Evolutionary conservation across 768 basidiomycete genomes (phyloP).

Genomic region (Hygrophoropsis aurantiaca): DNA sequence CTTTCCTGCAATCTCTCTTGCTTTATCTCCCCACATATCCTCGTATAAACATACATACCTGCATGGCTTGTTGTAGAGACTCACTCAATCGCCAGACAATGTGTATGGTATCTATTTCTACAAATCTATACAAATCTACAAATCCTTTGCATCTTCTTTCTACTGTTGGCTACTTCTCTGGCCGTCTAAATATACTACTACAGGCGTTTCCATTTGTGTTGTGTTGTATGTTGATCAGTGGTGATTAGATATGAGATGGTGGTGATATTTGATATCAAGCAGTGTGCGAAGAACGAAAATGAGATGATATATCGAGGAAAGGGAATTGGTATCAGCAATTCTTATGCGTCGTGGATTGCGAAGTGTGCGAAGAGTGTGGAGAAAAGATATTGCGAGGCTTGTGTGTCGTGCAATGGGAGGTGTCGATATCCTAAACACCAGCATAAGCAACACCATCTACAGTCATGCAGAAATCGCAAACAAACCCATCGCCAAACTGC

Average conservation of each 20-base stretch:
- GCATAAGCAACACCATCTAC: background rate
- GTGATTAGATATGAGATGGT: too few species aligned
- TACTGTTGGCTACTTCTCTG: too few species aligned
- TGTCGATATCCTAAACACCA: conserved; percentile 74
- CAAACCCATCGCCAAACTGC: conserved; percentile 70
- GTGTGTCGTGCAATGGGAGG: conserved; percentile 83
- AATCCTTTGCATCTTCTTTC: too few species aligned
- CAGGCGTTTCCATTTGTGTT: too few species aligned
- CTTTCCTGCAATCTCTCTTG: background rate
- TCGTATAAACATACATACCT: background rate
- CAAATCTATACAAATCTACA: too few species aligned
- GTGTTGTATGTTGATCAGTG: too few species aligned
- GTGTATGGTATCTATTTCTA: too few species aligned
- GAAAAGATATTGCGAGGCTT: conserved; percentile 87
- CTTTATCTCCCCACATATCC: background rate
- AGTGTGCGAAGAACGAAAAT: too few species aligned
- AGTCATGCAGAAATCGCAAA: conserved; percentile 8
- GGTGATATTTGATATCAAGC: too few species aligned
- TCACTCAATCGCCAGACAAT: too few species aligned
- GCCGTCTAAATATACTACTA: too few species aligned
- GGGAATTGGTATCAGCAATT: background rate
- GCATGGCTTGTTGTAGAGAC: background rate
- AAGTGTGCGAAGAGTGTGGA: conserved; percentile 88
- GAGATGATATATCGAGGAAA: background rate
- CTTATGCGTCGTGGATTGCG: conserved; percentile 39